Evolutionary conservation across 345 rosid species (phyloP).

Genomic region (Eucalyptus decipiens): DNA sequence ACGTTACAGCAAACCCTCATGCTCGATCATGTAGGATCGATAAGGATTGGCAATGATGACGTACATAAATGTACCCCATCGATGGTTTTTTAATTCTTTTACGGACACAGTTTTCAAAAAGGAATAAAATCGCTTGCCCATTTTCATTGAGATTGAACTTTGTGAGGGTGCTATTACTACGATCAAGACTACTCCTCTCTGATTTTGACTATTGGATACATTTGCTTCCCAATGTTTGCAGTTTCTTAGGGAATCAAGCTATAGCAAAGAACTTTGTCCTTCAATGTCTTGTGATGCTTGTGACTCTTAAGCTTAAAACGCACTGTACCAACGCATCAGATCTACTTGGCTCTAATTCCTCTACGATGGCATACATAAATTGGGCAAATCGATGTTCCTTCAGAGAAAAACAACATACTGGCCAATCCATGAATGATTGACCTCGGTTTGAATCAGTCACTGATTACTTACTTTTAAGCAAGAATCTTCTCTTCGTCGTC

Average conservation of each 20-base stretch:
- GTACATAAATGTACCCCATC: no score
- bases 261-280: not conserved
- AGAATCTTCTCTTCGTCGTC: not conserved
- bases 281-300: not conserved
- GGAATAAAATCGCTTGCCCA: not conserved
- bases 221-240: not conserved
- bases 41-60: no score
- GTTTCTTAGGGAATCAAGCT: not conserved
- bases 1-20: no score
- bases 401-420: not conserved
- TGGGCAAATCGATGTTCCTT: not conserved
- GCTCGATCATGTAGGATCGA: no score
- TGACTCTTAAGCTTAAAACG: not conserved
- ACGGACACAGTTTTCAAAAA: not conserved
- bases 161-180: not conserved
- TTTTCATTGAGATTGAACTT: not conserved
- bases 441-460: not conserved
- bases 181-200: not conserved
- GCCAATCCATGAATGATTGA: not conserved
- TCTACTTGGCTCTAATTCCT: no score
- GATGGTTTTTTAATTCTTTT: no score
- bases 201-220: not conserved
- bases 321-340: not conserved
- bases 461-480: not conserved
- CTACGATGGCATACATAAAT: no score